A percentile compares a stretch with the other conserved stretches of the same genome.
These are phyloP conservation scores for Monosporascus sp. DNA, from an alignment of 2,329 filamentous ascomycete species.

Conservation along the genomic window DNA sequence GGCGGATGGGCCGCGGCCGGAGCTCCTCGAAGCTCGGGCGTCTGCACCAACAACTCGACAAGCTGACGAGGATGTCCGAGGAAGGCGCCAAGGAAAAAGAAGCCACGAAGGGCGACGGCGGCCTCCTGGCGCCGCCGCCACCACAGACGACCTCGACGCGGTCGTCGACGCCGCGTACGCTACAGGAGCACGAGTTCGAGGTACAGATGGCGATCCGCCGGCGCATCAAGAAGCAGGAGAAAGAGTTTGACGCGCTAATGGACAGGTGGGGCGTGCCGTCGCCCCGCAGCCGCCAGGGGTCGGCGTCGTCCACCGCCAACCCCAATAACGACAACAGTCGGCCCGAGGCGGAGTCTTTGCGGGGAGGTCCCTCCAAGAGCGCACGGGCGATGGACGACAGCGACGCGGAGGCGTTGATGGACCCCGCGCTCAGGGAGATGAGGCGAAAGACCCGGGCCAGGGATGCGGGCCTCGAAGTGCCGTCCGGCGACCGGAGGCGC, in stretches of 20 bases:
- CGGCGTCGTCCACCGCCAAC: neutral
- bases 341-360: too few relatives aligned
- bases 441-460: neutral
- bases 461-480: neutral
- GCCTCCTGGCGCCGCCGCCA: neutral
- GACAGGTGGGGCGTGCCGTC: neutral
- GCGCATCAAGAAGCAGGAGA: conserved; percentile 4
- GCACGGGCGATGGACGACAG: neutral
- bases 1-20: neutral
- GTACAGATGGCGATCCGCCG: conserved; percentile 2
- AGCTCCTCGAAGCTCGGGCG: neutral
- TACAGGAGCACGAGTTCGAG: conserved; percentile 1
- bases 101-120: neutral
- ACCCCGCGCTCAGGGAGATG: neutral
- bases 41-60: neutral
- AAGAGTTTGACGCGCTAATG: conserved; percentile 1
- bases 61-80: too few relatives aligned
- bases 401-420: neutral
- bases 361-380: too few relatives aligned
- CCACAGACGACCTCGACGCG: neutral
- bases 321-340: neutral
- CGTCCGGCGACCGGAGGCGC: neutral
- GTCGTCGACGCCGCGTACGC: neutral
- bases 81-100: neutral
- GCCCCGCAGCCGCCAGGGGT: neutral